Evolutionary conservation across 73 alveolate genomes (phyloP), one percentile per base, ranked within the genome.

Genomic region (Blepharisma japonicum): DNA sequence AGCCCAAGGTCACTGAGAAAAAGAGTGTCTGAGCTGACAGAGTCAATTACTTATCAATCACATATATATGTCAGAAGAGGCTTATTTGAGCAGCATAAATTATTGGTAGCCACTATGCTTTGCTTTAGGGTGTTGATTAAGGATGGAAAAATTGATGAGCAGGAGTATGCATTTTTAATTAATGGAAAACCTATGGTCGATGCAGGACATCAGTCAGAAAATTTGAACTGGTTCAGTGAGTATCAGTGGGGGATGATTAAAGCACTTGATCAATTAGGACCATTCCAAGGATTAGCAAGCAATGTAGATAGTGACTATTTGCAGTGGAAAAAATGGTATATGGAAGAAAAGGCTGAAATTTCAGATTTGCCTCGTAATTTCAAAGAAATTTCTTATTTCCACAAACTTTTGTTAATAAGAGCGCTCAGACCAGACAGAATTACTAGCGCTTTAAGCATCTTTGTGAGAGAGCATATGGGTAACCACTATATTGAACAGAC

Each of bases 341-440:
- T 91, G 77, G 99, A 96, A 79, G 99, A 98, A 90, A 97, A 95
- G 87, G 99, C 99, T 46, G 99, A 98, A 94, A 92, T 88, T 50
- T 96, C 98, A 55, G 99, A 98, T 83, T 83, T 98, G 86, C 99
- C 99, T 55, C 95, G 97, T 81, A 87, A 96, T 14, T 93, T 87
- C 87, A 84, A 93, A 79, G 97, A 95, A 71, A 68, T 92, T 55
- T 71, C 97, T 55, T 80, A 83, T 83, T 98, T 98, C 99, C 99
- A 96, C 68, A 94, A 98, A 88, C 89, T 98, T 78, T 86, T 98
- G 72, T 94, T 98, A 38, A 81, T 98, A 55, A 91, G 99, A 85
- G 98, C 99, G 6, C 83, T 98, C 95, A 92, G 99, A 83, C 99
- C 99, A 68, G 99, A 98, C 87, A 94, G 99, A 89, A 86, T 97